Base-by-base conservation (phyloP, 73 alveolate species). In the Uronychia binucleata region DNA sequence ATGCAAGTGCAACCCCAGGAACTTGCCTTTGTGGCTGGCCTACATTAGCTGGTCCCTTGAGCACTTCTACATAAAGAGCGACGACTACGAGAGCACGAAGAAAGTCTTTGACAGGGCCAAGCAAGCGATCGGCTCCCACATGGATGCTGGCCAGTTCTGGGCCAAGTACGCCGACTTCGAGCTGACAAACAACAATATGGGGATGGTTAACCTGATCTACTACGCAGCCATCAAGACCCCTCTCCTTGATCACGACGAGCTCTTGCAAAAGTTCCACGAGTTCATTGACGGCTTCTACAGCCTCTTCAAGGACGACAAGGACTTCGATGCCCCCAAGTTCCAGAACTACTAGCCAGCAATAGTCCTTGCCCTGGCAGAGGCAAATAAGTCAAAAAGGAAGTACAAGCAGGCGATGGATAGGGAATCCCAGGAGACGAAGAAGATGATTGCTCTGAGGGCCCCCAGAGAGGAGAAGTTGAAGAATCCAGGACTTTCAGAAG, bases 131-230 rank as follows among this genome's bases (percentile, higher is more conserved):
- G 91, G 91, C 26, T 30, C 30, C 58, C 91, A 85, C 76, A 85
- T 85, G 91, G 77, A 77, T 74, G 80, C 85, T 0, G 82, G 77
- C 25, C 74, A 85, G 14, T 74, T 85, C 34, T 85, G 91, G 91
- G 30, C 28, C 5, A 76, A 85, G 30, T 85, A 77, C 76, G 67
- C 67, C n/a, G 91, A 85, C 77, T 77, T 77, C 32, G 91, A 85
- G 33, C 35, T 57, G 28, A 77, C 86, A 28, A 27, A 25, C 28
- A 85, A 85, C 57, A 80, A 85, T 33, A 32, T 85, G 31, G 86
- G 86, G n/a, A 74, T 85, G 33, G 85, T 58, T 28, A 85, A 85
- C 81, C 82, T 85, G n/a, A 75, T 85, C 1, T 35, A 77, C 75
- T 85, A 77, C 57, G 29, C 57, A 0, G 83, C 91, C 11, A 33